A percentile compares a stretch with the other conserved stretches of the same genome.
Conservation (phyloP, 2,329 filamentous ascomycete species). For the Tympanopsis confertula region DNA sequence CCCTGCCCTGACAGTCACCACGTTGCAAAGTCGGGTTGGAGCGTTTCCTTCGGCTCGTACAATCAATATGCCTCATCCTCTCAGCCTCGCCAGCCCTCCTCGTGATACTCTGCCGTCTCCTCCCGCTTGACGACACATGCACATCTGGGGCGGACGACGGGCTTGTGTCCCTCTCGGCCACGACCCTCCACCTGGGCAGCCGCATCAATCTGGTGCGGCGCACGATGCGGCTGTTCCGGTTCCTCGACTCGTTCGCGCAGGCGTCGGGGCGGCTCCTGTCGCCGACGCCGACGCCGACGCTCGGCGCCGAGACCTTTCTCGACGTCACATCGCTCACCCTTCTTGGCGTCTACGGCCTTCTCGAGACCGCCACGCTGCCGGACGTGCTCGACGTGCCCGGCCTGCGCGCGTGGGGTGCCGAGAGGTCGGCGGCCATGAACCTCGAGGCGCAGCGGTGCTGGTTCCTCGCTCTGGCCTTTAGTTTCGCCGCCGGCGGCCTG, state of each 20-base stretch:
- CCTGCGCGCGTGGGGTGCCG: constrained; percentile 37
- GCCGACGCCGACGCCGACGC: constrained; percentile 5
- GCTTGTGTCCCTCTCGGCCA: too few species aligned
- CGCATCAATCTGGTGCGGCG: constrained; percentile 39
- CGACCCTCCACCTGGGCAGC: background rate
- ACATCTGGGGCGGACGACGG: too few species aligned
- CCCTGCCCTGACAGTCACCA: too few species aligned
- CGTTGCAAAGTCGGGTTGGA: too few species aligned
- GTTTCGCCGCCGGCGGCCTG: constrained; percentile 28
- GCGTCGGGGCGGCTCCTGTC: constrained; percentile 3
- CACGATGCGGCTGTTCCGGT: constrained; percentile 59
- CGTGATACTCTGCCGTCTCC: too few species aligned
- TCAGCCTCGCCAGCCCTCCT: too few species aligned
- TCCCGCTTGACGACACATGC: too few species aligned
- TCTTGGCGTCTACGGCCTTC: constrained; percentile 53
- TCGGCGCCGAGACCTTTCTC: constrained; percentile 27
- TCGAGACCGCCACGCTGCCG: constrained; percentile 53
- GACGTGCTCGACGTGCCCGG: constrained; percentile 31
- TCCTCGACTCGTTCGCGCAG: constrained; percentile 43
- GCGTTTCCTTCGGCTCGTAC: too few species aligned
- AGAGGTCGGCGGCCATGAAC: constrained; percentile 31
- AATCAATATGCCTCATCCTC: too few species aligned
- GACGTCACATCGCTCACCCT: constrained; percentile 45
- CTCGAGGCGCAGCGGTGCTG: constrained; percentile 58
- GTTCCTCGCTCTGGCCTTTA: constrained; percentile 49